Conservation (phyloP, 345 rosid genomes). For the Bruguiera parviflora region DNA sequence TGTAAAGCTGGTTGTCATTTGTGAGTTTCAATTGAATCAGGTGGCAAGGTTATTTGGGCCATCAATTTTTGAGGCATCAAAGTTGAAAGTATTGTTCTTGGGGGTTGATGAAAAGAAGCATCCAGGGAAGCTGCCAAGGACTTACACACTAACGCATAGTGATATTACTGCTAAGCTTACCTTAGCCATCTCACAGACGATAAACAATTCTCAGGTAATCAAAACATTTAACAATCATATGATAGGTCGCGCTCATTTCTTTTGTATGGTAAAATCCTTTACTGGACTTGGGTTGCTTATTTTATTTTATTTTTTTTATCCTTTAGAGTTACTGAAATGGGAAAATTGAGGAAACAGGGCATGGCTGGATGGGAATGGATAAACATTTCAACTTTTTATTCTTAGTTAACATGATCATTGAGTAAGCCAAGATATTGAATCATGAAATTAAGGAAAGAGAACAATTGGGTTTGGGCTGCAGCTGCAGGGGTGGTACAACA, state of each 20-base stretch:
- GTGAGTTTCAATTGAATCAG: constrained; percentile 36
- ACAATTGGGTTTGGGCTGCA: constrained; percentile 26
- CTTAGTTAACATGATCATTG: not conserved
- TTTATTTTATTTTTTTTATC: too few species aligned
- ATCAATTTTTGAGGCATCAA: constrained; percentile 89
- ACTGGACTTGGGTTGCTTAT: not conserved
- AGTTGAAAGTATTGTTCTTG: constrained; percentile 76
- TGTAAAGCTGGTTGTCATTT: constrained; percentile 3
- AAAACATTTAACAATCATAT: not conserved
- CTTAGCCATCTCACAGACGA: constrained; percentile 79
- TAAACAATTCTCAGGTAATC: constrained; percentile 83
- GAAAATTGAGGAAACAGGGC: not conserved
- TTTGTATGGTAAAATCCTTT: not conserved
- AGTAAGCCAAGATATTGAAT: not conserved
- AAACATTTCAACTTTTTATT: not conserved
- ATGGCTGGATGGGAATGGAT: constrained; percentile 1
- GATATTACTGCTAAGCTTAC: constrained; percentile 84
- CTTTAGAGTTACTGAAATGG: not conserved
- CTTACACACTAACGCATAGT: constrained; percentile 93
- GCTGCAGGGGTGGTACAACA: constrained; percentile 94
- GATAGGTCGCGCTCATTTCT: not conserved
- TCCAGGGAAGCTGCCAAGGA: constrained; percentile 85
- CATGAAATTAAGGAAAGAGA: not conserved
- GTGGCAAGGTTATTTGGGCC: constrained; percentile 94
- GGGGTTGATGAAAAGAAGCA: constrained; percentile 92